Conservation (phyloP, 345 rosid species). For the Cardiospermum halicacabum region DNA sequence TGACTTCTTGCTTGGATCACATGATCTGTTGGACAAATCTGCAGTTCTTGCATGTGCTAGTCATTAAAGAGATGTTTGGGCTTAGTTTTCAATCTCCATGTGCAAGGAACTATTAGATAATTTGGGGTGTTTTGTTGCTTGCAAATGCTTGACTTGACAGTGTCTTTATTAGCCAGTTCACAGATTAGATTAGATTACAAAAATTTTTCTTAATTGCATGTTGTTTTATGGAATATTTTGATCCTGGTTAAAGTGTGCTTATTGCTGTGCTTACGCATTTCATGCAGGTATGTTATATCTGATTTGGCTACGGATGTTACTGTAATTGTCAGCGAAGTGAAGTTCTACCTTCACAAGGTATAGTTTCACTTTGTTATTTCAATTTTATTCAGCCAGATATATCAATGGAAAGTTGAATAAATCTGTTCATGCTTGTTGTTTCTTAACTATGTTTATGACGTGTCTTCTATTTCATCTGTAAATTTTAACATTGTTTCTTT, state of each 20-base stretch:
- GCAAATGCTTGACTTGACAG: background rate
- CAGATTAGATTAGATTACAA: background rate
- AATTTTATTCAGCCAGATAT: no score
- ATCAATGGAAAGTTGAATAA: background rate
- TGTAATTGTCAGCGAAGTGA: conserved; percentile 63
- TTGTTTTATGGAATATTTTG: no score
- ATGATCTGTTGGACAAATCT: background rate
- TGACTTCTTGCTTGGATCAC: background rate
- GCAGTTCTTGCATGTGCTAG: background rate
- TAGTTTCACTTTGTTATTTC: background rate
- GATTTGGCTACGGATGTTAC: conserved; percentile 75
- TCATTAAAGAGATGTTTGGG: background rate
- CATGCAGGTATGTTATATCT: conserved; percentile 59
- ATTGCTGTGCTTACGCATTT: conserved; percentile 17
- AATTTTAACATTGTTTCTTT: conserved; percentile 4
- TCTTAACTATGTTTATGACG: background rate
- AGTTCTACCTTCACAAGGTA: conserved; percentile 91
- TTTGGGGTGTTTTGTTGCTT: background rate
- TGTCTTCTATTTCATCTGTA: background rate
- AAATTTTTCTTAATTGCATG: background rate
- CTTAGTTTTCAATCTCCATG: background rate
- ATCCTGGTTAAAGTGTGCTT: conserved; percentile 18
- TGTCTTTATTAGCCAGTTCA: background rate
- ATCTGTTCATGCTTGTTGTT: background rate
- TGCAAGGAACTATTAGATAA: background rate